Evolutionary conservation across 129 eudicot species (phyloP), one percentile per base, ranked within the genome.

Genomic region (Kitagawia praeruptora): DNA sequence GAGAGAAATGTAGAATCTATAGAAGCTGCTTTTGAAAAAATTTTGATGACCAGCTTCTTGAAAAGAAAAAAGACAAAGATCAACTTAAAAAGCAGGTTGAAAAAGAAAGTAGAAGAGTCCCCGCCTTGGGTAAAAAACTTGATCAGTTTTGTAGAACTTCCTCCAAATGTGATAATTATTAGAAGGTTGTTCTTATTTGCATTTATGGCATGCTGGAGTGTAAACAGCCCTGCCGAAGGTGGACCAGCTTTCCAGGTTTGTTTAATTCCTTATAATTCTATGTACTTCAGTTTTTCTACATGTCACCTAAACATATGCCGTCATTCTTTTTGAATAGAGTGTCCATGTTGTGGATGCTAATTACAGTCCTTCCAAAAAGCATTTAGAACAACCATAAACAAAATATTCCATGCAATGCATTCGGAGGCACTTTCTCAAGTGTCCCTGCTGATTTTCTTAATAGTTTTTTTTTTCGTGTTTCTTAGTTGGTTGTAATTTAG

Each of bases 221-320:
- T 94, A 38, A 87, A 91, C 89, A 91, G 90, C 78, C 88, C 98
- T 19, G 75, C 93, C 41, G 97, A 94, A 82, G 91, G 89, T 83
- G 98, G 98, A 34, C 98, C 97, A 54, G 97, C 98, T 54, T 94
- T 94, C 87, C 98, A 94, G 98, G 98, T 93, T 77, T 83, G 88
- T 78, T 78, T 25, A 56, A 48, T 45, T 47, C 14, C 48, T 46
- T 44, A 27, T 48, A 23, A 1, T 75, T 28, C 31, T 38, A 72
- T 16, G 37, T 74, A 67, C 48, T 40, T 9, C 2, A 64, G 4
- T 8, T 25, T 14, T n/a, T 7, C 10, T 48, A 5, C 4, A 3
- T 16, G 16, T 46, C 39, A 3, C 23, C 56, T 25, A 74, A 74
- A 74, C 77, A 25, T 74, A 54, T 40, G 39, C 10, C 67, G 2